Evolutionary conservation across 306 rosid species (phyloP), one percentile per base, ranked within the genome.

Genomic region (Rosa persica): DNA sequence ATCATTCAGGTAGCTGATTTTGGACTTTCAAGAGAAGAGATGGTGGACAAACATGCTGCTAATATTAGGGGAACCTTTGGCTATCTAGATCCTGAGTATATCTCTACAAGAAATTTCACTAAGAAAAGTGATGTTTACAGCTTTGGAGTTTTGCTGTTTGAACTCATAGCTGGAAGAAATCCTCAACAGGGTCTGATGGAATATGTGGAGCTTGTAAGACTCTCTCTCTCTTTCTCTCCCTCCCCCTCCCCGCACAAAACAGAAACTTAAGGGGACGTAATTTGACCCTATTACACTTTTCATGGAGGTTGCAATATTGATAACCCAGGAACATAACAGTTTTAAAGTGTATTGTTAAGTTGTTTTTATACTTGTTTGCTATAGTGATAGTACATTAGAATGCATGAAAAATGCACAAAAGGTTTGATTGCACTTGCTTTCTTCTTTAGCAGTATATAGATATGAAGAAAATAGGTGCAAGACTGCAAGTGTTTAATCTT

Each of bases 151-250:
- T 82, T 92, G 86, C 98, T 96, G 39, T 96, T 96, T 62, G 99
- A 96, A 83, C 99, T 96, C 36, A 75, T 93, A 82, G 98, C 99
- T 8, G 94, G 94, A 54, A 79, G 99, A 81, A 96, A 90, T 85
- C 99, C 99, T 74, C 99, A 93, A 83, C 99, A 96, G 71, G 99
- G 99, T 75, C 93, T 96, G 2, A 89, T 96, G 97, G 98, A 96
- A 84, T 88, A 93, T 71, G 98, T 96, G 79, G 94, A 96, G 73
- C 99, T 96, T 19, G 99, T 96, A 93, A 84, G 94, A 44, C 66
- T 70, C 85, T 73, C 83, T 75, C 91, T 72, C 85, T 76, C 43
- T 69, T 70, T 64, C 70, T 64, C 51, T 66, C 27, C 23, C 72
- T 79, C 19, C 49, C 58, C 12, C 36, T 52, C 39, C 47, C 66